Conservation (phyloP, 371 early-diverging fungal species). For the Actinomucor elegans region DNA sequence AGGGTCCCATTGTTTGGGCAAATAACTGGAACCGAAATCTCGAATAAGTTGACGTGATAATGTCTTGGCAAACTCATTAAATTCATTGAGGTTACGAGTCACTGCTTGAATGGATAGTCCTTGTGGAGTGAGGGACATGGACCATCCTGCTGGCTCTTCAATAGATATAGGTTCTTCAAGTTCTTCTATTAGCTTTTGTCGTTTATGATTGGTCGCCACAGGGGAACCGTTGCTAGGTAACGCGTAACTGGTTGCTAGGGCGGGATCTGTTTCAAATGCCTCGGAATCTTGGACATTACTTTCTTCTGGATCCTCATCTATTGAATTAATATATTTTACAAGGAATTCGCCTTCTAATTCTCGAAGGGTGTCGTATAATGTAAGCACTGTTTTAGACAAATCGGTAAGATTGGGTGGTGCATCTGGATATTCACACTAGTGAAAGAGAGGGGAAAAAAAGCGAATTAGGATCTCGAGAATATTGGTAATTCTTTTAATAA, state of each 20-base stretch:
- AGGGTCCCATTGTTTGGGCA: slow-evolving; percentile 29
- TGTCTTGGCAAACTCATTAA: slow-evolving; percentile 30
- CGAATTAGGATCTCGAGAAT: no score
- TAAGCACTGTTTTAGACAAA: slow-evolving; percentile 46
- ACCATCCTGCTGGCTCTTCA: slow-evolving; percentile 36
- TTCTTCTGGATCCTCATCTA: slow-evolving; percentile 1
- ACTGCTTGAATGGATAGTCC: slow-evolving; percentile 41
- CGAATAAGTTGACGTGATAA: slow-evolving; percentile 32
- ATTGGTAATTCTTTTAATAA: not conserved
- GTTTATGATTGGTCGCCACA: not conserved
- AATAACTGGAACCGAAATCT: slow-evolving; percentile 23
- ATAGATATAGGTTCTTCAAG: not conserved
- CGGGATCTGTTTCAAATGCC: not conserved
- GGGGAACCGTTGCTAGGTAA: not conserved
- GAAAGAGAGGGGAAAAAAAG: no score
- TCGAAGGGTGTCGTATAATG: slow-evolving; percentile 40
- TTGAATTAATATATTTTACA: slow-evolving; percentile 31
- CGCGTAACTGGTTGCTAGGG: not conserved
- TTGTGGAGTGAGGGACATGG: slow-evolving; percentile 31
- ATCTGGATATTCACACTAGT: slow-evolving; percentile 52
- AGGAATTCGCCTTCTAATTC: slow-evolving; percentile 45
- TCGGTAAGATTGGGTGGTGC: slow-evolving; percentile 50
- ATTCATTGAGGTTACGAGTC: slow-evolving; percentile 28
- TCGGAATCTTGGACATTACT: not conserved
- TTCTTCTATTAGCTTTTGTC: not conserved